phyloP scores from a whole-genome alignment of 2,329 filamentous ascomycete species.

The Fusarium buharicum region DNA sequence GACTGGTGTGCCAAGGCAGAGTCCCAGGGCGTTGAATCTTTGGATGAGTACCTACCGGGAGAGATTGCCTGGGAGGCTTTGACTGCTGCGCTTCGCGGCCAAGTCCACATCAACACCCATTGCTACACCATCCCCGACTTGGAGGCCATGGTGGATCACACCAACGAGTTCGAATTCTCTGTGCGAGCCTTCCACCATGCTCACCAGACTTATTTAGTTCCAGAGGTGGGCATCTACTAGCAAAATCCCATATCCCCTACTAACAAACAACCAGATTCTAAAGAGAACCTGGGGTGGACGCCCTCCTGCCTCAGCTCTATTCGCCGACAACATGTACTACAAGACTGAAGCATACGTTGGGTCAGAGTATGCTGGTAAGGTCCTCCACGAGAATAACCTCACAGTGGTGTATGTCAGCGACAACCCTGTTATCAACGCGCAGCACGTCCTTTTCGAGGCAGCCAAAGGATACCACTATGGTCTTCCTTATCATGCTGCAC shows the following conservation, averaged over 20 bases:
- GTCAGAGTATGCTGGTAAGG: conserved; percentile 73
- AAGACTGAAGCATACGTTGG: conserved; percentile 73
- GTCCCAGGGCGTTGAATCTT: conserved; percentile 58
- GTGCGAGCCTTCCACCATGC: conserved; percentile 77
- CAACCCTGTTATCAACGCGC: conserved; percentile 75
- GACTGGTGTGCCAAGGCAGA: conserved; percentile 73
- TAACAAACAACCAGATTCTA: conserved; percentile 55
- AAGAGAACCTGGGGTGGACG: conserved; percentile 66
- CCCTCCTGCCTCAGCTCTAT: conserved; percentile 69
- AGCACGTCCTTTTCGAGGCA: conserved; percentile 74
- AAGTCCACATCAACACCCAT: conserved; percentile 76
- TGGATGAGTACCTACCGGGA: conserved; percentile 69
- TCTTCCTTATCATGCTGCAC: conserved; percentile 68
- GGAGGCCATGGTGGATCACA: conserved; percentile 75
- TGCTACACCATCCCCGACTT: conserved; percentile 77
- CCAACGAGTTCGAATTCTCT: conserved; percentile 76
- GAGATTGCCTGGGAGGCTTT: conserved; percentile 72
- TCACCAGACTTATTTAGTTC: conserved; percentile 72
- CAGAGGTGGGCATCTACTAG: conserved; percentile 60
- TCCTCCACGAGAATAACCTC: conserved; percentile 71
- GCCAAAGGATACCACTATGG: conserved; percentile 70
- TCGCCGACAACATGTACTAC: conserved; percentile 79
- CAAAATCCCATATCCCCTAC: background rate
- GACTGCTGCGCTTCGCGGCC: conserved; percentile 70
- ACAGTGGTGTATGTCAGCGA: conserved; percentile 76